These are phyloP conservation scores for Pythium volutum DNA, from an alignment of 352 stramenopile species.

Conservation along the genomic window DNA sequence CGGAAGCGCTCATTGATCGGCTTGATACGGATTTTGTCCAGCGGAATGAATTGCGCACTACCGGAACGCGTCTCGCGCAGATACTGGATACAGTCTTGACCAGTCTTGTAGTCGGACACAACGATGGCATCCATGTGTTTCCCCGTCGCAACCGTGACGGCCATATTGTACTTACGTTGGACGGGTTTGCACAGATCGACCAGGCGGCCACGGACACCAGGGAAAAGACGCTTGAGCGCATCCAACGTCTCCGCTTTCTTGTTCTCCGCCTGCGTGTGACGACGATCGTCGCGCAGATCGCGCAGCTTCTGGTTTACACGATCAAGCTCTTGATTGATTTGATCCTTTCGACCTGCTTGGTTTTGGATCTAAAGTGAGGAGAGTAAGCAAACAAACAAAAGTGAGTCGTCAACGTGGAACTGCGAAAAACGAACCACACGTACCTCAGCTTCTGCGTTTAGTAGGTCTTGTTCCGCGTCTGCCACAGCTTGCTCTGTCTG, in stretches of 20 bases:
- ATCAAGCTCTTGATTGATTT: slow-evolving; percentile 63
- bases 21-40: slow-evolving; percentile 93
- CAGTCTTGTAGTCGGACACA: slow-evolving; percentile 75
- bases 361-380: slow-evolving; percentile 37
- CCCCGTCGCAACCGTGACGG: slow-evolving; percentile 95
- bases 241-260: slow-evolving; percentile 76
- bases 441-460: slow-evolving; percentile 57
- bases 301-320: slow-evolving; percentile 85
- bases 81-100: slow-evolving; percentile 90
- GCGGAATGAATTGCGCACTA: slow-evolving; percentile 95
- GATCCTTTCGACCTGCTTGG: slow-evolving; percentile 56
- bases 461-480: slow-evolving; percentile 47
- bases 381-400: not conserved
- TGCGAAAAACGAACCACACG: not conserved
- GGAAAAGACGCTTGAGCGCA: slow-evolving; percentile 82
- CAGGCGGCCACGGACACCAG: slow-evolving; percentile 93
- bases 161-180: slow-evolving; percentile 96
- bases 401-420: not conserved
- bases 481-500: slow-evolving; percentile 57
- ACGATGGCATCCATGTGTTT: slow-evolving; percentile 96
- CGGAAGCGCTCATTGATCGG: slow-evolving; percentile 94
- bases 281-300: slow-evolving; percentile 90
- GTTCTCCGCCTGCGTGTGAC: slow-evolving; percentile 91
- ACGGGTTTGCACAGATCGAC: slow-evolving; percentile 97
- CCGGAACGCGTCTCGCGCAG: slow-evolving; percentile 94